Evolutionary conservation across 768 basidiomycete species (phyloP).

Genomic region (Collybiopsis confluens): DNA sequence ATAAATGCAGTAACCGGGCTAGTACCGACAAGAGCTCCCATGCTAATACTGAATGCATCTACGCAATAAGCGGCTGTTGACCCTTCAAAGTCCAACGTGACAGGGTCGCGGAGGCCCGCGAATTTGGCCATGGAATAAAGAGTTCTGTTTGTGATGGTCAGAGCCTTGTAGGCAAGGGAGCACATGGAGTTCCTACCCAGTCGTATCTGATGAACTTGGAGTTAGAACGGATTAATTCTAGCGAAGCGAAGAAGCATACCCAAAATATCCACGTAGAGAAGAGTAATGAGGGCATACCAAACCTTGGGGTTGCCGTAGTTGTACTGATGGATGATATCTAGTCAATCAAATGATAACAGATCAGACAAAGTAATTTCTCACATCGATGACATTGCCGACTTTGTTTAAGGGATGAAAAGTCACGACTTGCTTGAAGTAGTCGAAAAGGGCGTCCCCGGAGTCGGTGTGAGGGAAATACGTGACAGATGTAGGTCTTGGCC

Average conservation of each 20-base stretch:
- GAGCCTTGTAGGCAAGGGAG: background rate
- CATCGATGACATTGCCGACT: conserved; percentile 66
- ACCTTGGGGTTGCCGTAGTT: conserved; percentile 62
- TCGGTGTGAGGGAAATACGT: conserved; percentile 77
- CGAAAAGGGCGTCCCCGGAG: conserved; percentile 67
- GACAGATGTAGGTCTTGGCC: conserved; percentile 79
- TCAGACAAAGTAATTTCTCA: conserved; percentile 27
- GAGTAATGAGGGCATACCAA: conserved; percentile 86
- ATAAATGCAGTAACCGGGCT: conserved; percentile 82
- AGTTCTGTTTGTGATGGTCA: conserved; percentile 46
- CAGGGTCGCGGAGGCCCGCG: conserved; percentile 79
- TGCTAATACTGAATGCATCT: conserved; percentile 76
- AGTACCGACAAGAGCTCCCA: conserved; percentile 76
- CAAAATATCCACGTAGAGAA: conserved; percentile 86
- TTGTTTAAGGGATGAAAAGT: conserved; percentile 61
- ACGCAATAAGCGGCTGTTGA: conserved; percentile 80
- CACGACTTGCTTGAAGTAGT: conserved; percentile 83
- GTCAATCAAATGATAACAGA: background rate
- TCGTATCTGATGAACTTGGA: conserved; percentile 36
- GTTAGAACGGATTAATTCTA: background rate
- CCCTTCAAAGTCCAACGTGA: conserved; percentile 83
- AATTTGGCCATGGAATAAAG: conserved; percentile 91
- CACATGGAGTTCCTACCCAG: conserved; percentile 30
- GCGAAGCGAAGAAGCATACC: conserved; percentile 34
- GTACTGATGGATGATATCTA: conserved; percentile 31